phyloP scores from a whole-genome alignment of 768 basidiomycete genomes.

The Leucosporidium yakuticum region DNA sequence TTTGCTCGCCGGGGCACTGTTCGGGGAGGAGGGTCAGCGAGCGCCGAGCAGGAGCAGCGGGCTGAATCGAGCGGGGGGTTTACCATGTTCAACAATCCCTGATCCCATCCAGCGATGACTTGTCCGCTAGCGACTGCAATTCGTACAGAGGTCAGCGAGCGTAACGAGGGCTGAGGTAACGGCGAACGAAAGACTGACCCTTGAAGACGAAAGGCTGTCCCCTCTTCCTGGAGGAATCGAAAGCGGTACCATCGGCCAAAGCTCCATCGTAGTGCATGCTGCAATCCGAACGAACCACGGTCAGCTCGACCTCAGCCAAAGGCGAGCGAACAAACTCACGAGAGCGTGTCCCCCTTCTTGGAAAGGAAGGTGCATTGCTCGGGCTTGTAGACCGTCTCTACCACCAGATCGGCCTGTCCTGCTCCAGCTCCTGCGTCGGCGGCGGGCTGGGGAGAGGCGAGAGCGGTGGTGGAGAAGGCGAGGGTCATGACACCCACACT shows the following conservation, averaged over 20 bases:
- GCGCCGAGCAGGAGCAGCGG: slow-evolving; percentile 16
- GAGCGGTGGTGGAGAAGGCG: slow-evolving; percentile 7
- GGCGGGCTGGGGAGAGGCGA: not conserved
- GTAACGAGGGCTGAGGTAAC: not conserved
- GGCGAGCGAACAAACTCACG: too few species aligned
- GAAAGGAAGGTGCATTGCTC: slow-evolving; percentile 23
- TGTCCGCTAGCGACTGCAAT: slow-evolving; percentile 9
- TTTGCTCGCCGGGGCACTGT: slow-evolving; percentile 31
- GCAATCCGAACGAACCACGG: too few species aligned
- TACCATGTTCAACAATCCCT: slow-evolving; percentile 20
- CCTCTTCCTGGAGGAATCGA: slow-evolving; percentile 44
- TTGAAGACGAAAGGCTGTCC: slow-evolving; percentile 47
- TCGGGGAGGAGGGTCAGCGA: slow-evolving; percentile 39
- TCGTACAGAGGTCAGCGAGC: not conserved
- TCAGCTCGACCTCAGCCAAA: not conserved
- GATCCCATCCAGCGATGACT: slow-evolving; percentile 32
- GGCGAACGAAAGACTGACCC: slow-evolving; percentile 37
- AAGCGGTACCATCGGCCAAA: slow-evolving; percentile 35
- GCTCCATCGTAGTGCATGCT: slow-evolving; percentile 29
- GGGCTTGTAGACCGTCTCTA: slow-evolving; percentile 28
- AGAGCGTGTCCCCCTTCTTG: slow-evolving; percentile 25
- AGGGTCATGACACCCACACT: slow-evolving; percentile 12
- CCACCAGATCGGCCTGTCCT: not conserved
- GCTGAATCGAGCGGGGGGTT: not conserved
- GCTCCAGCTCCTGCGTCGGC: not conserved